Conservation (phyloP, 495 filamentous ascomycete genomes). For the Elasticomyces elasticus region DNA sequence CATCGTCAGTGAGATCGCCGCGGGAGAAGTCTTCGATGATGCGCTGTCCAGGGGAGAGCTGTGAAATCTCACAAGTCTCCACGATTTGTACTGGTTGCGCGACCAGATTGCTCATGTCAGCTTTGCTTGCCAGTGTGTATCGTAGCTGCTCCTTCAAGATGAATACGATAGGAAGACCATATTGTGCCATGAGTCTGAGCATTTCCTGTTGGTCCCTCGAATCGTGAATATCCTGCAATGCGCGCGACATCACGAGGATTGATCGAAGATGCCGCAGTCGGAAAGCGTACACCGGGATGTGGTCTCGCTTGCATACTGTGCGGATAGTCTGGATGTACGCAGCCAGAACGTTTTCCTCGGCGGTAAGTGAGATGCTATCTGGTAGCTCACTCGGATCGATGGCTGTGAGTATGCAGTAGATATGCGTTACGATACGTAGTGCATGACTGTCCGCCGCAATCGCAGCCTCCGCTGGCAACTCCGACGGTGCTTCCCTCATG, state of each 20-base stretch:
- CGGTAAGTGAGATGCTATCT: conserved; percentile 12
- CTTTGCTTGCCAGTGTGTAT: conserved; percentile 7
- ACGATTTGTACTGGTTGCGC: conserved; percentile 6
- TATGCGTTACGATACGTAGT: conserved; percentile 30
- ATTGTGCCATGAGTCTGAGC: conserved; percentile 44
- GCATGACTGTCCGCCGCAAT: conserved; percentile 15
- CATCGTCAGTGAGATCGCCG: conserved; percentile 32
- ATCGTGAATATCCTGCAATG: conserved; percentile 45
- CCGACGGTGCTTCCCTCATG: neutral
- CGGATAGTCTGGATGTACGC: conserved; percentile 73
- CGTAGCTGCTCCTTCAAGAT: conserved; percentile 38
- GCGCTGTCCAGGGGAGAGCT: conserved; percentile 26
- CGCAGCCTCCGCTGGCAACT: conserved; percentile 1
- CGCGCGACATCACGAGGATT: conserved; percentile 45
- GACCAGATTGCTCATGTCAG: neutral
- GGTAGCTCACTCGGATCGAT: conserved; percentile 9
- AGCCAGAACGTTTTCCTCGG: conserved; percentile 57
- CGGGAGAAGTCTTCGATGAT: conserved; percentile 21
- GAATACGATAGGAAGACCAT: conserved; percentile 42
- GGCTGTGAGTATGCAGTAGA: conserved; percentile 30
- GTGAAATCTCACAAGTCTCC: conserved; percentile 9
- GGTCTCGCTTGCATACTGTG: conserved; percentile 54
- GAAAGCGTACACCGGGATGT: conserved; percentile 80
- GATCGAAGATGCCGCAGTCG: conserved; percentile 46
- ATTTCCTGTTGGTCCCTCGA: conserved; percentile 39